Percentiles rank a stretch among this genome's conserved stretches.
Evolutionary conservation across 2,329 filamentous ascomycete genomes (phyloP).

Genomic region (Monilinia vaccinii-corymbosi): DNA sequence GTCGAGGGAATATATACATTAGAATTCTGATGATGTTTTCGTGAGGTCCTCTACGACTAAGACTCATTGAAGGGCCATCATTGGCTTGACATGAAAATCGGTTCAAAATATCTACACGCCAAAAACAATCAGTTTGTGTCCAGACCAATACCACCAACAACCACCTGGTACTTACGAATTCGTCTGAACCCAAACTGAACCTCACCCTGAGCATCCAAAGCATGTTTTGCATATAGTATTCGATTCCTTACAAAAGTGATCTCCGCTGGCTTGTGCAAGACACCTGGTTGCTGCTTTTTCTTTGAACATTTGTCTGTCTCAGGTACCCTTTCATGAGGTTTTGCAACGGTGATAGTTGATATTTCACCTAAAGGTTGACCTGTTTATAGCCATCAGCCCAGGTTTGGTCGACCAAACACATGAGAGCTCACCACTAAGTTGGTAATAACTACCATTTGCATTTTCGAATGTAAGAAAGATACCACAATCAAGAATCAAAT

Average conservation of each 20-base stretch:
- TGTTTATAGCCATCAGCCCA: constrained; percentile 14
- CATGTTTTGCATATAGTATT: constrained; percentile 76
- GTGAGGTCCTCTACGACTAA: neutral
- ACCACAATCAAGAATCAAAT: constrained; percentile 67
- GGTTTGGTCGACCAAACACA: constrained; percentile 1
- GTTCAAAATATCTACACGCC: constrained; percentile 66
- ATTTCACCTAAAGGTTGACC: constrained; percentile 27
- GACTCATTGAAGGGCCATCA: neutral
- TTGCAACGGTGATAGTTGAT: constrained; percentile 12
- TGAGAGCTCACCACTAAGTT: constrained; percentile 59
- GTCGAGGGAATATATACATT: constrained; percentile 89
- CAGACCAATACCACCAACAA: constrained; percentile 8
- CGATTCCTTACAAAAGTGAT: constrained; percentile 73
- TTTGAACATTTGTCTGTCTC: neutral
- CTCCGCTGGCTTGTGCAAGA: constrained; percentile 37
- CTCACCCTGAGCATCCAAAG: constrained; percentile 56
- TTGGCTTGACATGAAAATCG: constrained; percentile 39
- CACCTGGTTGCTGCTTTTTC: neutral
- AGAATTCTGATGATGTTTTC: constrained; percentile 61
- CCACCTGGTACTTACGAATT: constrained; percentile 53
- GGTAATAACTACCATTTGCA: constrained; percentile 59
- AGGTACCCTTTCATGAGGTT: neutral
- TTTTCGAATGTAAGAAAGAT: constrained; percentile 58
- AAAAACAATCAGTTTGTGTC: constrained; percentile 21
- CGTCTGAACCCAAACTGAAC: constrained; percentile 69